Percentiles rank a stretch among this genome's conserved stretches.
Evolutionary conservation across 2,329 filamentous ascomycete species (phyloP).

Genomic region (Davidsoniella australis): DNA sequence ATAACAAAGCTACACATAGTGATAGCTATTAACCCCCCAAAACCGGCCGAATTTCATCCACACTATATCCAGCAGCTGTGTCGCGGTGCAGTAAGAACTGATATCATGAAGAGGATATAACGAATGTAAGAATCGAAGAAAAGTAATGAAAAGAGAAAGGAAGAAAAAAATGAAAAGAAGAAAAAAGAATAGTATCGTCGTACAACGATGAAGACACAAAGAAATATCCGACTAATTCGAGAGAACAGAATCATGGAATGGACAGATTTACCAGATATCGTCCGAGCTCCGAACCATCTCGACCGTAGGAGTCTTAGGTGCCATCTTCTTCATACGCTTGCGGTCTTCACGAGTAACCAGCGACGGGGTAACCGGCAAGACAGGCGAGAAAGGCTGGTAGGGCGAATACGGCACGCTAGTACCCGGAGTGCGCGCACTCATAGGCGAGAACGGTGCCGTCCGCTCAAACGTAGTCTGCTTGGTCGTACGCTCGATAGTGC

Average conservation of each 20-base stretch:
- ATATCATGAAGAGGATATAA: too few species aligned
- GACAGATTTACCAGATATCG: constrained; percentile 42
- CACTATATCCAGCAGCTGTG: too few species aligned
- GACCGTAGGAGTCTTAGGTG: constrained; percentile 44
- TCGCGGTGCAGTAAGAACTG: too few species aligned
- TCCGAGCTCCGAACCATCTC: constrained; percentile 44
- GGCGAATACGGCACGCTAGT: constrained; percentile 54
- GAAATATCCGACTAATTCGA: too few species aligned
- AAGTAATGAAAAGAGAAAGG: constrained; percentile 1
- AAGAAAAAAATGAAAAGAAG: not conserved
- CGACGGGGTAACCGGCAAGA: constrained; percentile 61
- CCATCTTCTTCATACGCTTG: constrained; percentile 47
- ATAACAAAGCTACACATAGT: too few species aligned
- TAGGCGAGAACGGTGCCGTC: constrained; percentile 34
- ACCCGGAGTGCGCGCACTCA: constrained; percentile 43
- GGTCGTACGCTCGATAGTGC: constrained; percentile 28
- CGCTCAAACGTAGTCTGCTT: constrained; percentile 51
- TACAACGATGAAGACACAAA: not conserved
- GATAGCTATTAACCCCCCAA: too few species aligned
- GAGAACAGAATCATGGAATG: not conserved
- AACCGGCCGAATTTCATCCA: too few species aligned
- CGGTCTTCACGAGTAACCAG: constrained; percentile 54
- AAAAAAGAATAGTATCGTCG: not conserved
- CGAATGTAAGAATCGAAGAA: not conserved
- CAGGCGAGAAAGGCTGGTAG: constrained; percentile 62